These are phyloP conservation scores for Myxozyma nipponensis DNA, from an alignment of 805 yeast genomes.

Conservation along the genomic window DNA sequence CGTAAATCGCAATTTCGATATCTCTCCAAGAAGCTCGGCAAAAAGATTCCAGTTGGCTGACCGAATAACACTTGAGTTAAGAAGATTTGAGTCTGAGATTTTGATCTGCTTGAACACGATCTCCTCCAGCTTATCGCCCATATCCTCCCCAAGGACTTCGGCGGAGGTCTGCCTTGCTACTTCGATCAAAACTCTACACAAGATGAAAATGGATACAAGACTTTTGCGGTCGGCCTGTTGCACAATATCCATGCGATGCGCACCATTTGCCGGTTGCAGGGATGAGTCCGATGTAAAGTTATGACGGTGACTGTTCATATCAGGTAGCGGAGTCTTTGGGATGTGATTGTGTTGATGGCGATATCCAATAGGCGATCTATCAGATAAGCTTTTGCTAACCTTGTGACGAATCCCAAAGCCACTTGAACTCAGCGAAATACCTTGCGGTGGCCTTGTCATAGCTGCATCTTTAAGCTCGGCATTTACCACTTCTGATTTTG, in stretches of 20 bases:
- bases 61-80: slow-evolving; percentile 66
- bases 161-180: slow-evolving; percentile 82
- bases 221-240: slow-evolving; percentile 84
- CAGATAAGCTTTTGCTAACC: slow-evolving; percentile 24
- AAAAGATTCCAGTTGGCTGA: slow-evolving; percentile 92
- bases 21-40: slow-evolving; percentile 82
- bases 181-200: slow-evolving; percentile 89
- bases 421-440: slow-evolving; percentile 1
- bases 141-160: slow-evolving; percentile 69
- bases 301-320: background rate
- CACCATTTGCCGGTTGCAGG: slow-evolving; percentile 10
- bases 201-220: slow-evolving; percentile 76
- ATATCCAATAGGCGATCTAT: slow-evolving; percentile 18
- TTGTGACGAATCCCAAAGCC: slow-evolving; percentile 20
- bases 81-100: slow-evolving; percentile 73
- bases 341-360: slow-evolving; percentile 2
- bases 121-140: slow-evolving; percentile 82
- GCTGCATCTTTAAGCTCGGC: slow-evolving; percentile 33
- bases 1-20: slow-evolving; percentile 79
- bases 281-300: background rate
- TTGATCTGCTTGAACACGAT: slow-evolving; percentile 86
- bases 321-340: slow-evolving; percentile 5
- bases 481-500: slow-evolving; percentile 79
- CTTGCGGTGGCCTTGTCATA: background rate
- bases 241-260: slow-evolving; percentile 54